Evolutionary conservation across 805 yeast genomes (phyloP).

Genomic region (Lipomyces orientalis): DNA sequence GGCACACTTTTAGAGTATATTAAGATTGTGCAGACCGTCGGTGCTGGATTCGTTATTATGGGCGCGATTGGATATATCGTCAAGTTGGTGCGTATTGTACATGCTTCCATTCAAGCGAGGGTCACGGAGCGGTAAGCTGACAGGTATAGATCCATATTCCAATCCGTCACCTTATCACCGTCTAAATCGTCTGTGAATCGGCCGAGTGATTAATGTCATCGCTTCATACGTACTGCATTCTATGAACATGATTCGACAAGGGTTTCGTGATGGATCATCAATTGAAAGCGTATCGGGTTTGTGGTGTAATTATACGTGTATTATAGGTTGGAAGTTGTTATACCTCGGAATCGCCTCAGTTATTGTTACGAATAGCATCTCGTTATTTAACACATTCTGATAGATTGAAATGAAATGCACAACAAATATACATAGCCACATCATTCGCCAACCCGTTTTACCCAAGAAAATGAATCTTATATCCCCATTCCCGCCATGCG

Average conservation of each 20-base stretch:
- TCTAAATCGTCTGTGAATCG: slow-evolving; percentile 14
- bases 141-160: slow-evolving; percentile 37
- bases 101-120: neutral
- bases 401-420: neutral
- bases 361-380: neutral
- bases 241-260: no score
- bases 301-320: neutral
- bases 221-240: no score
- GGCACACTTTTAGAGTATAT: slow-evolving; percentile 63
- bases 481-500: neutral
- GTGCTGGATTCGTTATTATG: slow-evolving; percentile 95
- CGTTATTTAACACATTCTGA: no score
- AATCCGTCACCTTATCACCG: slow-evolving; percentile 39
- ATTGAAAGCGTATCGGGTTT: neutral
- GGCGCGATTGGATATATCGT: slow-evolving; percentile 97
- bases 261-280: neutral
- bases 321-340: neutral
- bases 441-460: neutral
- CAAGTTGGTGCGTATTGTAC: slow-evolving; percentile 61
- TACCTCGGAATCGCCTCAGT: neutral
- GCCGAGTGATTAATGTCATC: no score
- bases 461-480: neutral
- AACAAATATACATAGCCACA: neutral
- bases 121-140: neutral
- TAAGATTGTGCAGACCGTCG: slow-evolving; percentile 91